Evolutionary conservation across 805 yeast genomes (phyloP).

Genomic region (Wickerhamiella brachini): DNA sequence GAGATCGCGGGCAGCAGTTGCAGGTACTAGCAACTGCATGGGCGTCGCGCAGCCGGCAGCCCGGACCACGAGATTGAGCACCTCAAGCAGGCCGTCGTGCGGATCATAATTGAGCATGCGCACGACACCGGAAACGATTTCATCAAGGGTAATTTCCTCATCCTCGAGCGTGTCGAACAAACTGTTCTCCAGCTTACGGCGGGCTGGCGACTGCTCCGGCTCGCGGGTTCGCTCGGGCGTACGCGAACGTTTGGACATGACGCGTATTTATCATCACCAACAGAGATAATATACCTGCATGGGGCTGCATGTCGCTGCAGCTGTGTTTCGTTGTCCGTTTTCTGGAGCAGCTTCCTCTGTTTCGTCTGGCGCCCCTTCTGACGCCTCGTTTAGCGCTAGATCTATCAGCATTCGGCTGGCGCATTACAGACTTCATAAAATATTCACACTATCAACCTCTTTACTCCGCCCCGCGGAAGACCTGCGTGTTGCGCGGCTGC

Average conservation of each 20-base stretch:
- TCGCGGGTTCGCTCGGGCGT: background rate
- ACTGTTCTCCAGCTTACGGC: background rate
- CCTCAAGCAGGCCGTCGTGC: conserved; percentile 12
- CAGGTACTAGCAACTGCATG: conserved; percentile 4
- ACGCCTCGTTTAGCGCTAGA: too few relatives aligned
- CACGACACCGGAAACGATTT: conserved; percentile 12
- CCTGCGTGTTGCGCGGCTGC: background rate
- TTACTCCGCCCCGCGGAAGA: background rate
- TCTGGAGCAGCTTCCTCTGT: too few relatives aligned
- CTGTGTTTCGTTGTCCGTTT: background rate
- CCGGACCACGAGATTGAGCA: conserved; percentile 7
- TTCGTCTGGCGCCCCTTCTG: too few relatives aligned
- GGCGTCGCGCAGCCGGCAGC: conserved; percentile 10
- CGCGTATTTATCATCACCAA: background rate
- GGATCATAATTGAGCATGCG: conserved; percentile 15
- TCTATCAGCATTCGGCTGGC: too few relatives aligned
- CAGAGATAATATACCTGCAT: background rate
- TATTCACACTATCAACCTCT: too few relatives aligned
- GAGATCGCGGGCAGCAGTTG: conserved; percentile 2
- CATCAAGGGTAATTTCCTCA: conserved; percentile 10
- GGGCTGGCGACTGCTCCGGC: background rate
- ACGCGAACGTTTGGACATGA: background rate
- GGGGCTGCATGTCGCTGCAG: background rate
- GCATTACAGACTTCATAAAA: too few relatives aligned
- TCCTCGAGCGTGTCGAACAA: conserved; percentile 12